Conservation (phyloP, 768 basidiomycete species). For the Termitomyces titanicus region DNA sequence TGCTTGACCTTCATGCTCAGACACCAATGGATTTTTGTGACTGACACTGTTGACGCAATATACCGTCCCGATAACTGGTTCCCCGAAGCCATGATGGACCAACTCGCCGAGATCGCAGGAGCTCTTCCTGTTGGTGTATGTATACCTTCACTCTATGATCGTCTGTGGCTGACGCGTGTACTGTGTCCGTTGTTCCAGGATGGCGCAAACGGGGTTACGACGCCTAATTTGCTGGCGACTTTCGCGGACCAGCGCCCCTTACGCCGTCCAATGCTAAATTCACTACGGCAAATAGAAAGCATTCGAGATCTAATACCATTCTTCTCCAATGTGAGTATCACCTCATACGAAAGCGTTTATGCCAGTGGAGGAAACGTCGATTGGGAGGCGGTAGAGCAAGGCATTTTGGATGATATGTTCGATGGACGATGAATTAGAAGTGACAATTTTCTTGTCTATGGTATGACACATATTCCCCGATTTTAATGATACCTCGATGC, state of each 20-base stretch:
- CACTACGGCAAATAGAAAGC: constrained; percentile 73
- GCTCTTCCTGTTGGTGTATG: constrained; percentile 52
- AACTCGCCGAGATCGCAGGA: constrained; percentile 79
- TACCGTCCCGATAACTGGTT: constrained; percentile 82
- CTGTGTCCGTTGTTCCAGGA: constrained; percentile 19
- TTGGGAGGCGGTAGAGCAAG: constrained; percentile 84
- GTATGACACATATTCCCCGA: constrained; percentile 11
- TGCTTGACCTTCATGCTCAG: constrained; percentile 30
- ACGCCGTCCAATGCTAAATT: constrained; percentile 71
- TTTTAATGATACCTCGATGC: constrained; percentile 13
- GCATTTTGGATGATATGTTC: constrained; percentile 86
- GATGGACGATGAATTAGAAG: constrained; percentile 55
- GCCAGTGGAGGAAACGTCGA: constrained; percentile 78
- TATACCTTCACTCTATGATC: background rate
- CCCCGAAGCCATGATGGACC: constrained; percentile 89
- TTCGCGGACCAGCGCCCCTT: constrained; percentile 41
- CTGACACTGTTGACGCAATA: constrained; percentile 94
- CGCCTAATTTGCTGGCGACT: constrained; percentile 24
- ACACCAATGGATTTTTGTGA: constrained; percentile 98
- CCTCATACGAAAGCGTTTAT: constrained; percentile 90
- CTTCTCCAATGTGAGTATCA: constrained; percentile 85
- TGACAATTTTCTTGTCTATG: constrained; percentile 1
- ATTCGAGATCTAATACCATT: constrained; percentile 86
- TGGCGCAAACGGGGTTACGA: constrained; percentile 19
- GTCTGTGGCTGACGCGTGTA: background rate